Evolutionary conservation across 306 rosid species (phyloP), one percentile per base, ranked within the genome.

Genomic region (Luffa acutangula): DNA sequence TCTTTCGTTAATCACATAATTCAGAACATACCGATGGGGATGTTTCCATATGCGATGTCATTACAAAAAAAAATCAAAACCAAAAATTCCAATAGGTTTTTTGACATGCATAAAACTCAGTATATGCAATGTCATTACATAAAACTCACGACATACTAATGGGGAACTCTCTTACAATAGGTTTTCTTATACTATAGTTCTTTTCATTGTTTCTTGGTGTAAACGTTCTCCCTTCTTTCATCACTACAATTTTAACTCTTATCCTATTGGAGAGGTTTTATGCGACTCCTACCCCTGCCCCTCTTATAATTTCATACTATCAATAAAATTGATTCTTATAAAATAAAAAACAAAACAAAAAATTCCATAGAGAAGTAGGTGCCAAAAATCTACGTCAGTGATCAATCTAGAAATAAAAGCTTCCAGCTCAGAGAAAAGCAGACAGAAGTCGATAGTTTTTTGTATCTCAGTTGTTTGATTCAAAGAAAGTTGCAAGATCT

Each of bases 401-500:
- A 25, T 25, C 31, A 18, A 46, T 72, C 77, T 21, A 48, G 42
- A 41, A 21, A 72, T 31, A 48, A 72, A 72, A 72, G 1, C 4
- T 45, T 72, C 21, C 13, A 49, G 51, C 75, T 69, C n/a, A 18
- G 75, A 17, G 31, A 69, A 49, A 51, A 73, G 5, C n/a, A 15
- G 20, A 48, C 25, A 2, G 33, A 20, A 69, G 4, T 39, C 3
- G 33, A 45, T 45, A 45, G 9, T 12, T 21, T 71, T 46, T 51
- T 4, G 53, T 12, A 73, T 49, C 60, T 49, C 78, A 64, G 43
- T 72, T 21, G 59, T 74, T 52, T 7, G 8, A 73, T 73, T 25
- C 31, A 48, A 33, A 52, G 8, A 73, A 51, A 75, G 78, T 75
- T 34, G 17, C 63, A 53, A 81, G 71, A 75, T 58, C 87, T 75